These are phyloP conservation scores for Dictyostelium capitatum DNA, from an alignment of 78 protist genomes.

Conservation along the genomic window DNA sequence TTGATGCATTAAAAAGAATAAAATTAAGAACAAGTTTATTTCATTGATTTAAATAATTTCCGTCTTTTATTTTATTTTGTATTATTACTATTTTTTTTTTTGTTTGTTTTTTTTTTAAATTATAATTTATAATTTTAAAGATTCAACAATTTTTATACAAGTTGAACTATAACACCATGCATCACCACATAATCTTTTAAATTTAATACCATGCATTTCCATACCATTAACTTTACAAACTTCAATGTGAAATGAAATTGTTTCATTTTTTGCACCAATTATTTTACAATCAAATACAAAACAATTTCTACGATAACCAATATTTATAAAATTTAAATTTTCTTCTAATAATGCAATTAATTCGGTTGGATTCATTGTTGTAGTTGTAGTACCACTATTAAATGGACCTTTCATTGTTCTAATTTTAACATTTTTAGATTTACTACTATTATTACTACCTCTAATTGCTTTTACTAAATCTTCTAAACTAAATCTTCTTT, in stretches of 20 bases:
- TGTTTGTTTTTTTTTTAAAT: neutral
- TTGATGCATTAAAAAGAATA: too few relatives aligned
- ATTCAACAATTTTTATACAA: slow-evolving; percentile 26
- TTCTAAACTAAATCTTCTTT: slow-evolving; percentile 57
- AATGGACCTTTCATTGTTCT: slow-evolving; percentile 65
- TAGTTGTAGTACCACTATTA: slow-evolving; percentile 53
- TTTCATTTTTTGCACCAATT: neutral
- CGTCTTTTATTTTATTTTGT: neutral
- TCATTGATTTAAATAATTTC: neutral
- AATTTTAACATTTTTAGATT: slow-evolving; percentile 11
- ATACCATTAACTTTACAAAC: slow-evolving; percentile 64
- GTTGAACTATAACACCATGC: slow-evolving; percentile 21
- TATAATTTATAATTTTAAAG: slow-evolving; percentile 36
- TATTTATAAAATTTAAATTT: slow-evolving; percentile 1
- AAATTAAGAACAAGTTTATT: too few relatives aligned
- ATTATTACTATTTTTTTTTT: neutral
- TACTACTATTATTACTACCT: neutral
- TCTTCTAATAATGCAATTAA: slow-evolving; percentile 28
- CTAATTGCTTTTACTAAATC: slow-evolving; percentile 36
- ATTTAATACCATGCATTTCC: slow-evolving; percentile 75
- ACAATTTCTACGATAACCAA: slow-evolving; percentile 13
- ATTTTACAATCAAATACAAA: slow-evolving; percentile 57
- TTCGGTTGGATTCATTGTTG: slow-evolving; percentile 21
- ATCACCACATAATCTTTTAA: slow-evolving; percentile 49
- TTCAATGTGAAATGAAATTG: slow-evolving; percentile 44